Evolutionary conservation across 441 rosid species (phyloP), one percentile per base, ranked within the genome.

Genomic region (Daphne laureola): DNA sequence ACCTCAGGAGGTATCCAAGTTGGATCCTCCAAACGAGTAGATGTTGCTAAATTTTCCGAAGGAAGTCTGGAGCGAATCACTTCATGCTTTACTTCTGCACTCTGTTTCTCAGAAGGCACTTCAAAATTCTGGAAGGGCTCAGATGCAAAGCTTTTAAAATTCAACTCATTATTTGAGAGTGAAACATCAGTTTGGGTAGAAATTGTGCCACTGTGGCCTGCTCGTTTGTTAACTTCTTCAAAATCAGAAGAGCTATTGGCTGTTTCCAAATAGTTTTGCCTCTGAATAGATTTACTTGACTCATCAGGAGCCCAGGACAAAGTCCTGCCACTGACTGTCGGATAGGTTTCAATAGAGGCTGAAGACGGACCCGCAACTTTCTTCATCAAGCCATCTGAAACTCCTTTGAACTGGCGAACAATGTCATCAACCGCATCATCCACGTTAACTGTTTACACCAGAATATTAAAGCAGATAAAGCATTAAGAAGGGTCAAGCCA

Each of bases 361-460:
- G 81, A 64, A 48, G 84, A 63, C 14, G 90, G 46, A 62, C 83
- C 86, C 44, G 68, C 86, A 74, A 80, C 92, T 62, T 78, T 84
- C 63, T 85, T 83, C 78, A 82, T 82, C 54, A 82, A 76, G 60
- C 97, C 92, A 80, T 60, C 93, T 43, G 96, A 90, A 64, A 82
- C 95, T 54, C 91, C 97, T 78, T 77, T 84, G 69, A 84, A 71
- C 65, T 87, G 95, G 23, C 93, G 90, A 51, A 87, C 84, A 53
- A 90, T 78, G 72, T 90, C 97, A 63, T 90, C 97, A 73, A 90
- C 75, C 14, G 96, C 93, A 84, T 87, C 97, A 67, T 90, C 97
- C 58, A 90, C 94, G 66, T 87, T 84, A 59, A 90, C 96, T 90
- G 88, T 59, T 57, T 65, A 48, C 57, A 59, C 17, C 1, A 16